Percentiles rank a stretch among this genome's conserved stretches.
phyloP scores from a whole-genome alignment of 768 basidiomycete genomes.

The Dacryopinax spathularia region DNA sequence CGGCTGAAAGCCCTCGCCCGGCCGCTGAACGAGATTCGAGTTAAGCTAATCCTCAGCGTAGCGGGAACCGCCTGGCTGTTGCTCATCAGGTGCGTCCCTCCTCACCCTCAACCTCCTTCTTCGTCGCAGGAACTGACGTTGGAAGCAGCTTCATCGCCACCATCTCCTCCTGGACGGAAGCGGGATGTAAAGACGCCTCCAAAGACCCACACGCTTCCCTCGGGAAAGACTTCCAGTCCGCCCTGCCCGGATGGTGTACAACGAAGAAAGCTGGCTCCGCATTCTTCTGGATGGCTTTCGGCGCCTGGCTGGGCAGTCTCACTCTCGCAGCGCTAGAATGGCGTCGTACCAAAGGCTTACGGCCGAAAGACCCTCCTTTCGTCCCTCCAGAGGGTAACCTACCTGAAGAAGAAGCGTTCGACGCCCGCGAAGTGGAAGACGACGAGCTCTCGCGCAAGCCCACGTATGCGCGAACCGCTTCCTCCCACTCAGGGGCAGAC shows the following conservation, averaged over 20 bases:
- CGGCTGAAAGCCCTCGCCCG: slow-evolving; percentile 61
- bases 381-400: neutral
- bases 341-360: slow-evolving; percentile 46
- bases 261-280: slow-evolving; percentile 84
- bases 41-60: slow-evolving; percentile 68
- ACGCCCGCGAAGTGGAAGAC: neutral
- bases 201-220: slow-evolving; percentile 67
- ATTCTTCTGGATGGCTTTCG: slow-evolving; percentile 77
- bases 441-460: neutral
- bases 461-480: neutral
- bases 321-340: slow-evolving; percentile 56
- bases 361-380: slow-evolving; percentile 2
- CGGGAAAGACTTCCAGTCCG: slow-evolving; percentile 51
- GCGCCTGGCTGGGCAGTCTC: slow-evolving; percentile 60
- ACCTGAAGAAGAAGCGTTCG: slow-evolving; percentile 6
- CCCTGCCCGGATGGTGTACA: slow-evolving; percentile 67
- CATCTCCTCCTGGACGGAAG: slow-evolving; percentile 57
- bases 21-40: slow-evolving; percentile 67
- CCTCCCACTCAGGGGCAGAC: neutral
- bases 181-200: slow-evolving; percentile 73
- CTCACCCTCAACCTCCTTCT: neutral
- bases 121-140: neutral
- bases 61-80: slow-evolving; percentile 51
- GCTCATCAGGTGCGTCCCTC: slow-evolving; percentile 54
- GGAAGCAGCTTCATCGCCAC: slow-evolving; percentile 16